Conservation (phyloP, 2,329 filamentous ascomycete genomes). For the Cladosporium sp. region DNA sequence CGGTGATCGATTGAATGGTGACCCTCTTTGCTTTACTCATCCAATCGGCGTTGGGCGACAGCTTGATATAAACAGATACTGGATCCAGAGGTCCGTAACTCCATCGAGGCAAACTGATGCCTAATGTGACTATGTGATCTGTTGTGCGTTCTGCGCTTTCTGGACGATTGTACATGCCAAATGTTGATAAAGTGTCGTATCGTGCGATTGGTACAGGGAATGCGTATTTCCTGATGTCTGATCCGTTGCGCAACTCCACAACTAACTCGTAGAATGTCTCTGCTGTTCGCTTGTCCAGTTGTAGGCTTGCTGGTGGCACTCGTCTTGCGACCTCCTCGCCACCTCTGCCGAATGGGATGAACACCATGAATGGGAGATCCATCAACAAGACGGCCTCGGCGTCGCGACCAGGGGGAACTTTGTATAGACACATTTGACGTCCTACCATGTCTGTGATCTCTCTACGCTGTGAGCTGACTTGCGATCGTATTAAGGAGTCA, state of each 20-base stretch:
- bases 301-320: constrained; percentile 87
- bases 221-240: constrained; percentile 80
- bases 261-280: constrained; percentile 97
- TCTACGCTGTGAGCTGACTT: constrained; percentile 75
- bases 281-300: constrained; percentile 85
- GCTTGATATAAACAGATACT: constrained; percentile 91
- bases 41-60: constrained; percentile 90
- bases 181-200: constrained; percentile 95
- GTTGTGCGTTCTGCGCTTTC: constrained; percentile 80
- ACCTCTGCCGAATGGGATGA: constrained; percentile 90
- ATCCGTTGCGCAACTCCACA: constrained; percentile 77
- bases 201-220: constrained; percentile 88
- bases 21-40: constrained; percentile 84
- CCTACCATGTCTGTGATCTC: constrained; percentile 91
- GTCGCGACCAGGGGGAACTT: constrained; percentile 78
- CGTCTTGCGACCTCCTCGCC: constrained; percentile 85
- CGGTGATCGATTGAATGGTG: constrained; percentile 88
- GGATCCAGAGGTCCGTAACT: constrained; percentile 94
- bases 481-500: constrained; percentile 88
- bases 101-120: constrained; percentile 89
- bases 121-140: constrained; percentile 86
- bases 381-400: constrained; percentile 87
- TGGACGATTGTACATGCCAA: constrained; percentile 98
- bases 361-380: constrained; percentile 95
- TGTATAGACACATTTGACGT: constrained; percentile 89